Conservation (phyloP, 1,139 yeast genomes). For the Candida frijolesensis region DNA sequence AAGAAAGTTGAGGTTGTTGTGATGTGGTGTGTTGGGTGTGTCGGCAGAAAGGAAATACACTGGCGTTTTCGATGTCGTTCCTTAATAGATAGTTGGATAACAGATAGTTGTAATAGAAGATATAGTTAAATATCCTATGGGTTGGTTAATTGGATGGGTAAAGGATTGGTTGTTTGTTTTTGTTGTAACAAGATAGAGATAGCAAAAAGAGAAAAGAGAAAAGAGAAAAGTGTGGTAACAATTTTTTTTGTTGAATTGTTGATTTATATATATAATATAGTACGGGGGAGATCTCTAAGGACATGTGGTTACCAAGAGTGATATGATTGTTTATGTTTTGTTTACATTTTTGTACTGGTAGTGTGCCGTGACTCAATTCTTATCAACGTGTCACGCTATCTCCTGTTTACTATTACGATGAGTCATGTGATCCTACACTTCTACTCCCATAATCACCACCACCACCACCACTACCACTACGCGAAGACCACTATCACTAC, state of each 20-base stretch:
- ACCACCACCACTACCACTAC: not conserved
- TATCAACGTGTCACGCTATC: slow-evolving; percentile 13
- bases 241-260: not conserved
- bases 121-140: slow-evolving; percentile 3
- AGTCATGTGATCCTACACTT: not conserved
- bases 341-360: not conserved
- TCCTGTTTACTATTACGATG: not conserved
- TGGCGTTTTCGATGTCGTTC: not conserved
- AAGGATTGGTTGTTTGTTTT: not conserved
- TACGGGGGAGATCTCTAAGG: not conserved
- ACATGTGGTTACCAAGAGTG: not conserved
- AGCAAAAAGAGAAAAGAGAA: not conserved
- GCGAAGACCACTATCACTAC: not conserved
- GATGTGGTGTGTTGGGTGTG: not conserved
- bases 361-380: not conserved
- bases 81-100: not conserved
- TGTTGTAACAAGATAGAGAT: not conserved
- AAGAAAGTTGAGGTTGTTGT: slow-evolving; percentile 10
- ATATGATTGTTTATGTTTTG: not conserved
- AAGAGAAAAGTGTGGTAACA: not conserved
- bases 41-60: not conserved
- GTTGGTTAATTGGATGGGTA: not conserved
- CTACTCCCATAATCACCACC: not conserved
- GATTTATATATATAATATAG: not conserved
- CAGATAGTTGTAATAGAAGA: not conserved